phyloP scores from a whole-genome alignment of 257 asterid genomes.

The Paraleonurus japonicus region DNA sequence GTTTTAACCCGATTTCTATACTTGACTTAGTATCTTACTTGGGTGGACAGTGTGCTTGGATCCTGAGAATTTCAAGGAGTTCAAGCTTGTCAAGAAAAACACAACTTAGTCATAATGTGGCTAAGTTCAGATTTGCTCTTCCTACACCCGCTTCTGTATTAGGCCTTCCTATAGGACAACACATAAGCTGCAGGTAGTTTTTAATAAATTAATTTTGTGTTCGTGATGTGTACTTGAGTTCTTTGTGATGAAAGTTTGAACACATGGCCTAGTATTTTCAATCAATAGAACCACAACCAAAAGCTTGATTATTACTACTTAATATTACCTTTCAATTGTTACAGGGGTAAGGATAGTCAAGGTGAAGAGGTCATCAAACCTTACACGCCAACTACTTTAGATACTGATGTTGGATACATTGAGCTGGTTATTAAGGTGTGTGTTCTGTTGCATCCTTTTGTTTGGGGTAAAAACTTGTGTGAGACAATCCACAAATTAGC shows the following conservation, averaged over 20 bases:
- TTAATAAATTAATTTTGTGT: neutral
- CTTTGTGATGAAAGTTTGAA: neutral
- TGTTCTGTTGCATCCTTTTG: neutral
- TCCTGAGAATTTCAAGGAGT: conserved; percentile 75
- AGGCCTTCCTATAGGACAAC: conserved; percentile 94
- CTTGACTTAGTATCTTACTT: conserved; percentile 27
- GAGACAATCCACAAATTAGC: no score
- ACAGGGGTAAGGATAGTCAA: conserved; percentile 87
- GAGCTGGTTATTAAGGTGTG: conserved; percentile 91
- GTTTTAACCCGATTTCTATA: neutral
- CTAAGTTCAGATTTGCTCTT: conserved; percentile 77
- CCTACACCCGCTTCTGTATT: conserved; percentile 72
- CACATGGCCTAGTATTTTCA: neutral
- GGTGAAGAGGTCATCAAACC: conserved; percentile 96
- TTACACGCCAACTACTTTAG: conserved; percentile 96
- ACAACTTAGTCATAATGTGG: conserved; percentile 87
- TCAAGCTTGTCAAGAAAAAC: conserved; percentile 81
- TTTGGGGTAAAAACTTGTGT: no score
- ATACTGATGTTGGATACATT: conserved; percentile 86
- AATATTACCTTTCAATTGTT: neutral
- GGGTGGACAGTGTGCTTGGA: conserved; percentile 64
- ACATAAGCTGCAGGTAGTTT: conserved; percentile 81
- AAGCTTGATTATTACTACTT: neutral
- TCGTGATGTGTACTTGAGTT: neutral
- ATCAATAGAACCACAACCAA: neutral